A percentile compares a stretch with the other conserved stretches of the same genome.
These are phyloP conservation scores for Zelopaecilomyces penicillatus DNA, from an alignment of 2,329 filamentous ascomycete genomes.

Conservation along the genomic window DNA sequence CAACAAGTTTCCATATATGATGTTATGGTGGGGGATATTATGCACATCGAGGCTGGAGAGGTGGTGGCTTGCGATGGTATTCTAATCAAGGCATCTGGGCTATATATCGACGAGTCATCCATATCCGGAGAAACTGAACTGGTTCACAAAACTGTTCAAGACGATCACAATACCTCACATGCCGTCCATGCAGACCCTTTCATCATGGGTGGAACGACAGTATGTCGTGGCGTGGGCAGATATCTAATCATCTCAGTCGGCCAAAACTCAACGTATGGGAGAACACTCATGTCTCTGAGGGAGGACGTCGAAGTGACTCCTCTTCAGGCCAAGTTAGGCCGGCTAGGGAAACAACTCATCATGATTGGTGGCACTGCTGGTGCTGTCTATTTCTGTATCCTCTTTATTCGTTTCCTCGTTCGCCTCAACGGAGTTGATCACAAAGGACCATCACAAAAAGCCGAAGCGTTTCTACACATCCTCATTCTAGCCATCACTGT, in stretches of 20 bases:
- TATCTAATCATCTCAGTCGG: constrained; percentile 71
- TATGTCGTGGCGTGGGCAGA: constrained; percentile 65
- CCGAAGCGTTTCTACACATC: constrained; percentile 49
- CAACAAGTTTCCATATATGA: constrained; percentile 63
- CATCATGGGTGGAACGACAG: constrained; percentile 70
- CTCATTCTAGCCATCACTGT: constrained; percentile 52
- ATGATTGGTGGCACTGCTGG: constrained; percentile 33
- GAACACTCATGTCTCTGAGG: constrained; percentile 69
- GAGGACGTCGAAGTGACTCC: constrained; percentile 72
- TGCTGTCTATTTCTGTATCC: constrained; percentile 32
- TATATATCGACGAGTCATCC: constrained; percentile 65
- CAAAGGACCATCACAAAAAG: constrained; percentile 38
- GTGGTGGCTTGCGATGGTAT: constrained; percentile 63
- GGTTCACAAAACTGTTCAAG: constrained; percentile 52
- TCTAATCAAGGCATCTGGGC: constrained; percentile 45
- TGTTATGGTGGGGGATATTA: constrained; percentile 64
- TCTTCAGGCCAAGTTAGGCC: constrained; percentile 67
- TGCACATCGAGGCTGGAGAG: constrained; percentile 66
- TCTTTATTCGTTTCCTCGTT: constrained; percentile 32
- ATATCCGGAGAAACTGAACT: constrained; percentile 69
- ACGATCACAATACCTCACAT: constrained; percentile 51
- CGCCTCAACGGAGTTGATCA: constrained; percentile 24
- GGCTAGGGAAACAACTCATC: constrained; percentile 66
- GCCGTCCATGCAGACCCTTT: constrained; percentile 58
- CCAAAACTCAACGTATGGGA: constrained; percentile 65